Conservation (phyloP, 495 filamentous ascomycete species). For the Pyronema domesticum region DNA sequence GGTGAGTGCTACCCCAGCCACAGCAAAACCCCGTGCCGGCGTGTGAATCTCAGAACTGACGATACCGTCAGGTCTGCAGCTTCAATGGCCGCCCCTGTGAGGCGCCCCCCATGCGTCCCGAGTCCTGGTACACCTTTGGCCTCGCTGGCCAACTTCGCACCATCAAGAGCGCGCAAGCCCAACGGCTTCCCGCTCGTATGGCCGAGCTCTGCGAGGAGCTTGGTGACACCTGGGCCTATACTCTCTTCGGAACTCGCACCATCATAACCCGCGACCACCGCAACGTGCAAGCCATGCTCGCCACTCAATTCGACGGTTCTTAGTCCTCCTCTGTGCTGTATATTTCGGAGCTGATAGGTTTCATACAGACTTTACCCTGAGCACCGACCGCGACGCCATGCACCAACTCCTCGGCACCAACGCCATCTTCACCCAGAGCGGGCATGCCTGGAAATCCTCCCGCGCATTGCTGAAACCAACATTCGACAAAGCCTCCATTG, state of each 20-base stretch:
- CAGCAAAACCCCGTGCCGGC: too few relatives aligned
- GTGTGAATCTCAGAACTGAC: neutral
- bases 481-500: conserved; percentile 33
- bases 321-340: conserved; percentile 8
- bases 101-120: conserved; percentile 4
- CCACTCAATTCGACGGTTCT: conserved; percentile 55
- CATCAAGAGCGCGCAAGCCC: conserved; percentile 4
- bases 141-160: conserved; percentile 6
- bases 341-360: neutral
- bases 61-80: neutral
- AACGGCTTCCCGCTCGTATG: conserved; percentile 6
- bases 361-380: conserved; percentile 20
- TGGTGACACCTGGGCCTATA: conserved; percentile 8
- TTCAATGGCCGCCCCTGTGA: conserved; percentile 8
- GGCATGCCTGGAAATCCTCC: conserved; percentile 34
- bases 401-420: conserved; percentile 30
- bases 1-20: neutral
- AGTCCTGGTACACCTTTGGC: conserved; percentile 9
- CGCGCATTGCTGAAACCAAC: conserved; percentile 38
- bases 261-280: conserved; percentile 28
- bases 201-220: conserved; percentile 6
- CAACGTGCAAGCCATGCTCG: conserved; percentile 58
- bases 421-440: conserved; percentile 41
- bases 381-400: conserved; percentile 23
- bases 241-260: conserved; percentile 20